Evolutionary conservation across 2,329 filamentous ascomycete species (phyloP), one percentile per base, ranked within the genome.

Genomic region (Pleomassaria siparia): DNA sequence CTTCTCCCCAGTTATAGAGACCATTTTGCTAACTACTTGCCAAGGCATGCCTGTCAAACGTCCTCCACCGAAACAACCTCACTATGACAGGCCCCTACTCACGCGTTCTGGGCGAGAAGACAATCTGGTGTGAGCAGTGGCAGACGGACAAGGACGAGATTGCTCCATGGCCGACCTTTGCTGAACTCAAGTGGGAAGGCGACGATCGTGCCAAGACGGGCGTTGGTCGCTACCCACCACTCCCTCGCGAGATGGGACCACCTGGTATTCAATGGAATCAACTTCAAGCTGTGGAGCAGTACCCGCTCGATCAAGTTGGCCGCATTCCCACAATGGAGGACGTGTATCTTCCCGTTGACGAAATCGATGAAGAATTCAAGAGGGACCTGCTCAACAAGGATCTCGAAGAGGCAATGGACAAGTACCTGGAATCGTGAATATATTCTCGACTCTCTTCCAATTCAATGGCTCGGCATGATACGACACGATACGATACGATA

Each of bases 141-240:
- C 16, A 50, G 30, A 59, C 62, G 24, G 60, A 61, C 12, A 69
- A 70, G 36, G 60, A 67, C 2, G 62, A 69, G 42, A 55, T 74
- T 25, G 66, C 73, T 0, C 64, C 67, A 1, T 78, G 72, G 72
- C 75, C 75, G 0, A 57, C 58, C 10, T 35, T 56, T 4, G 57
- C 66, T 10, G 75, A 78, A 60, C 61, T 72, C 60, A 74, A 74
- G 51, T 77, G 75, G 67, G 75, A 78, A 51, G 75, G 75, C 0
- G 71, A 75, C 32, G 74, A 74, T 25, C 71, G 75, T 10, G 72
- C 75, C 12, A 69, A 74, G 33, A 76, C 73, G 2, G 60, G 59
- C 26, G 66, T 70, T 35, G 73, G 74, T 18, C 59, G 75, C 15
- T 77, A 70, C 53, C 59, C 72, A 4, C 69, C 72, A n/a, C 55